Base-by-base conservation (phyloP, 1,284 basidiomycete genomes). In the Moniliella sp. region DNA sequence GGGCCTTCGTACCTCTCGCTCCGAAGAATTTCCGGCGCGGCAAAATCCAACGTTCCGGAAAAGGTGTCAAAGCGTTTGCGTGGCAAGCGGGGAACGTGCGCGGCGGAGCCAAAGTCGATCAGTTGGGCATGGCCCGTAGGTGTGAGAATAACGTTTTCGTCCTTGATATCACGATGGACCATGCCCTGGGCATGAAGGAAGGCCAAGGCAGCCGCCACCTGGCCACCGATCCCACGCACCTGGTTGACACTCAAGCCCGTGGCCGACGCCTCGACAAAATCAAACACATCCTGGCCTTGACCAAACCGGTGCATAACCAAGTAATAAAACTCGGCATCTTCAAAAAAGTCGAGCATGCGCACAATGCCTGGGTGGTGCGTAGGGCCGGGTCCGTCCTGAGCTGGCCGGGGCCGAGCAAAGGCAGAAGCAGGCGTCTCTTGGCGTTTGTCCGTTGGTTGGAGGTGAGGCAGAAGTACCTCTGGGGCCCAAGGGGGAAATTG, bases 231-330 rank as follows among this genome's bases (percentile, higher is more conserved):
- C 62, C 75, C 75, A 31, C 74, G 70, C 4, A 81, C n/a, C n/a
- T n/a, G n/a, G n/a, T n/a, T 66, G 61, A 84, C 81, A n/a, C 70
- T 69, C 31, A 88, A 68, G n/a, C n/a, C n/a, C 4, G 75, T 69
- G 43, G 76, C 76, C 55, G 82, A 68, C 51, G 79, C 76, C 62
- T 91, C 83, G 37, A 88, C 83, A 57, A 78, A 88, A 57, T 88
- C 83, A 45, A 88, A 91, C 28, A 91, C 66, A 54, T 91, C 83
- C n/a, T n/a, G n/a, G n/a, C n/a, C n/a, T n/a, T n/a, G n/a, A n/a
- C n/a, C n/a, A n/a, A n/a, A n/a, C n/a, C n/a, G n/a, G n/a, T n/a
- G n/a, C 67, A 84, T 81, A 13, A 88, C 81, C 41, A 88, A 63
- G 61, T 88, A 88, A 60, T 78, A 86, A 54, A 78, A 86, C 15